These are phyloP conservation scores for Papilionanthe hybrid DNA, from an alignment of 116 monocot species.

Conservation along the genomic window DNA sequence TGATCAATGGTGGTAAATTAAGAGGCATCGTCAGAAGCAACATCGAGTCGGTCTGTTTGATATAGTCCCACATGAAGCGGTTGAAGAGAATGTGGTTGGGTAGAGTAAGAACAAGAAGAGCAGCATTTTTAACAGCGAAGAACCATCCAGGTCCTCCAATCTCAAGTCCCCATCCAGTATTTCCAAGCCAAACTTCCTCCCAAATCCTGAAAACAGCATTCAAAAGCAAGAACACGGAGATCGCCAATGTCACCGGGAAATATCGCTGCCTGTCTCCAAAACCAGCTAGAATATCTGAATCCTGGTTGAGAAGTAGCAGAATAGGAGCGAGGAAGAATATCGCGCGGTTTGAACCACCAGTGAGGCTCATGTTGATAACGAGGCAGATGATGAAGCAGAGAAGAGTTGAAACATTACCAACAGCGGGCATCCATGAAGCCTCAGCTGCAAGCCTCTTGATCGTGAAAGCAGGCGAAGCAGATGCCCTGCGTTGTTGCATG, in stretches of 20 bases:
- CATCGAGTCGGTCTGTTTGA: conserved; percentile 79
- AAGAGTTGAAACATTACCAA: conserved; percentile 84
- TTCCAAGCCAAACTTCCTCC: conserved; percentile 73
- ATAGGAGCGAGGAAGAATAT: conserved; percentile 95
- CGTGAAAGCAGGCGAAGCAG: conserved; percentile 72
- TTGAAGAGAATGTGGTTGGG: conserved; percentile 98
- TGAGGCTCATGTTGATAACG: conserved; percentile 65
- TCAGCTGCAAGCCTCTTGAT: conserved; percentile 85
- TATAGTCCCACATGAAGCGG: conserved; percentile 98
- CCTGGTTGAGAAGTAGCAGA: conserved; percentile 88
- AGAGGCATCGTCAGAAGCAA: conserved; percentile 88
- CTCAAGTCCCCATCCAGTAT: conserved; percentile 62
- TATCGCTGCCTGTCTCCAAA: conserved; percentile 94
- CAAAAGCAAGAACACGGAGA: conserved; percentile 75
- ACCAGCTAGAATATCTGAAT: conserved; percentile 75
- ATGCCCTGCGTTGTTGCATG: conserved; percentile 68
- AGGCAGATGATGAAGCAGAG: conserved; percentile 81
- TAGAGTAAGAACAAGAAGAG: conserved; percentile 75
- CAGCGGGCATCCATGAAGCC: conserved; percentile 97
- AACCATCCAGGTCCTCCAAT: conserved; percentile 95
- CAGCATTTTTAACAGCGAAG: conserved; percentile 83
- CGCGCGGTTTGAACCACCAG: conserved; percentile 81
- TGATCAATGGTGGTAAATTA: conserved; percentile 80
- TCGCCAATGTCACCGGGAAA: conserved; percentile 69
- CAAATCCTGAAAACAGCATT: conserved; percentile 74